Evolutionary conservation across 306 rosid species (phyloP).

Genomic region (Carpinus viminea): DNA sequence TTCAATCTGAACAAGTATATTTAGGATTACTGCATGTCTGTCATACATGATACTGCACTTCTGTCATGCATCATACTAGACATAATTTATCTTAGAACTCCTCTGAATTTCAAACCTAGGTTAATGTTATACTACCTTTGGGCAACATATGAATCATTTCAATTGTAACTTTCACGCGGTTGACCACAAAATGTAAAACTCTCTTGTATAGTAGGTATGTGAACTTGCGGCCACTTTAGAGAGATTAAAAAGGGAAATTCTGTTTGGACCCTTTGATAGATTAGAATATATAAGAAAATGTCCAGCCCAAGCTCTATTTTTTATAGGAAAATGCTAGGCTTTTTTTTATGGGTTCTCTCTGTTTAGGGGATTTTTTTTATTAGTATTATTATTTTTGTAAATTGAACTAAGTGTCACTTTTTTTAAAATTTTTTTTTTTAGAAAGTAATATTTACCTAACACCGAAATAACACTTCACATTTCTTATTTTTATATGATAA

Average conservation of each 20-base stretch:
- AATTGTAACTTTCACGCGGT: background rate
- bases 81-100: background rate
- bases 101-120: background rate
- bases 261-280: background rate
- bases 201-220: background rate
- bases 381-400: too few relatives aligned
- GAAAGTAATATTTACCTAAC: too few relatives aligned
- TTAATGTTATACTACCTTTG: background rate
- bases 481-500: too few relatives aligned
- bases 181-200: background rate
- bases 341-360: too few relatives aligned
- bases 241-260: background rate
- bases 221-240: background rate
- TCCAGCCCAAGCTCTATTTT: too few relatives aligned
- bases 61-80: background rate
- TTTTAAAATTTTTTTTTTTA: too few relatives aligned
- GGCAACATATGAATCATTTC: background rate
- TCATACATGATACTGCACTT: too few relatives aligned
- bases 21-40: background rate
- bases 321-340: too few relatives aligned
- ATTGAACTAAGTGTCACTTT: too few relatives aligned
- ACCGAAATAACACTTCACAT: too few relatives aligned
- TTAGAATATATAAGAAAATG: too few relatives aligned
- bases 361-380: too few relatives aligned
- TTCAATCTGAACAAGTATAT: background rate